Base-by-base conservation (phyloP, 805 yeast genomes). In the Pichia paraexigua region DNA sequence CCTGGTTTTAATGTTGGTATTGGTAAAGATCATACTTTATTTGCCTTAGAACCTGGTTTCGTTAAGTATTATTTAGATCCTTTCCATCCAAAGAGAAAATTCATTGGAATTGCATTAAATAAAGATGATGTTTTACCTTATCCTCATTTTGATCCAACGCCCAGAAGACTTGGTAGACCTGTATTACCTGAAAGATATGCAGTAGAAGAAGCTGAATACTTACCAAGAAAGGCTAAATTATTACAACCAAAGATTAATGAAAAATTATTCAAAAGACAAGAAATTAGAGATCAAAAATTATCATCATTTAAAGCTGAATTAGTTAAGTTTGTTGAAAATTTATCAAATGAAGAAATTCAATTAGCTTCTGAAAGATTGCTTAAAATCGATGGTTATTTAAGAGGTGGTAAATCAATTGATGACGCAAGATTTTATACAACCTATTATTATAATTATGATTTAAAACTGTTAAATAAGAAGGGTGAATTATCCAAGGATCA, bases 51-150 rank as follows among this genome's bases (percentile, higher is more conserved):
- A 64, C 96, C 97, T 3, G 99, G 99, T 25, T 89, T 74, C 66
- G 97, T 92, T 30, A 79, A 95, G 56, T 94, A 80, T 70, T 94
- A 94, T 69, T 71, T 84, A 54, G 97, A 94, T 72, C 98, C 99
- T 6, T 94, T 94, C 76, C 98, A 94, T 64, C 97, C 98, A 43
- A 80, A 82, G 65, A 82, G 97, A 64, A 85, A 83, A 64, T 88
- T 87, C 63, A 86, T 90, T 56, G 99, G 99, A 41, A 82, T 94
- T 40, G 90, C 96, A 0, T 74, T 94, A 48, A 71, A 71, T 40
- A 75, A 76, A 53, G 85, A 82, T 2, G 69, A 78, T 37, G 71
- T 73, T 54, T 76, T 92, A 39, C 99, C 99, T 42, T 82, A 88
- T 17, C 87, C 92, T 8, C 98, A 94, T 67, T 92, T 91, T 67